Evolutionary conservation across 768 basidiomycete genomes (phyloP), one percentile per base, ranked within the genome.

Genomic region (Leccinum fibrillosum): DNA sequence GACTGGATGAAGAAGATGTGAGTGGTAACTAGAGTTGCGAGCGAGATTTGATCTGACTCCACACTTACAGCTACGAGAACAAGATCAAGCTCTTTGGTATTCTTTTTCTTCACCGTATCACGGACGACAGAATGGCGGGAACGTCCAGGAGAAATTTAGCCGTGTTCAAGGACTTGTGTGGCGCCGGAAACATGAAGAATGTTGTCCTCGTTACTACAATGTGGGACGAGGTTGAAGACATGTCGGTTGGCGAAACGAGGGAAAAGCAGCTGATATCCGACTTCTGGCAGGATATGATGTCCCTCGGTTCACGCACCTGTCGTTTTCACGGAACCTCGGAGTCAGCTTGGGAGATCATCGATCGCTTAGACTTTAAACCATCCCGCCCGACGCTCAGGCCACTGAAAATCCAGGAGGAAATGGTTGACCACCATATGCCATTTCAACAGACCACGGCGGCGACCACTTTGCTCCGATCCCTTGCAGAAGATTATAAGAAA

Each of bases 371-470:
- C 55, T 15, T 62, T 48, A 39, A 55, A 1, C n/a, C 12, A 21
- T 9, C 44, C 23, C 37, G 10, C 6, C 45, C 37, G 26, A 49
- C 5, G 32, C 49, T 51, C 7, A 1, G 15, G 4, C 60, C 57
- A 6, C 48, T 65, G 17, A 57, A 53, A 44, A 62, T 65, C n/a
- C 64, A 65, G 11, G 23, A 3, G n/a, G 64, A 65, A 48, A 65
- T 65, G 64, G 64, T 65, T 2, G 57, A 65, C 17, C 57, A 34
- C 12, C n/a, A 21, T 4, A 47, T 62, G 8, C 32, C 2, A 9
- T 11, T 65, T n/a, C 55, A 56, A 5, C 52, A 65, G 19, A 65
- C 64, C 3, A 9, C 56, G 6, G 64, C 64, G 23, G 23, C 23
- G 4, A 4, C 3, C 39, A 63, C 64, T 1, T 49, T 65, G 8